phyloP scores from a whole-genome alignment of 768 basidiomycete species.

The Guyanaporus albipodus region DNA sequence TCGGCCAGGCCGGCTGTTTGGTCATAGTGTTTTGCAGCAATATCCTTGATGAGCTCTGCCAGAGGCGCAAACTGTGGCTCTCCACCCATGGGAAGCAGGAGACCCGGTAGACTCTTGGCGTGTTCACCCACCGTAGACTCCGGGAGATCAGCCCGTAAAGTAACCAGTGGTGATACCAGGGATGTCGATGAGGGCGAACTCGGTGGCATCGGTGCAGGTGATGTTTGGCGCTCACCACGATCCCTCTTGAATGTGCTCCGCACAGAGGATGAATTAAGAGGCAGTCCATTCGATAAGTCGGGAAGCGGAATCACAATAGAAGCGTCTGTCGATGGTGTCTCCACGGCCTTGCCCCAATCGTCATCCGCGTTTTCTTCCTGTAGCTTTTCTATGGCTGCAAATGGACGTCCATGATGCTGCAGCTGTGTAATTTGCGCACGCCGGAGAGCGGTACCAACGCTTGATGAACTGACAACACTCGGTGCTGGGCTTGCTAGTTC shows the following conservation, averaged over 20 bases:
- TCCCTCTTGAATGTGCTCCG: constrained; percentile 24
- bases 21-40: constrained; percentile 34
- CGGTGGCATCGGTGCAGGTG: constrained; percentile 7
- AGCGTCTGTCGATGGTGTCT: constrained; percentile 20
- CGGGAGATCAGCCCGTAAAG: constrained; percentile 16
- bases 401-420: constrained; percentile 12
- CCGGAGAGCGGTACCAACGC: constrained; percentile 21
- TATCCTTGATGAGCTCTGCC: constrained; percentile 33
- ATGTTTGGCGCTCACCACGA: neutral
- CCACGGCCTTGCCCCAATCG: neutral
- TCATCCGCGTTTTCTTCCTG: constrained; percentile 4
- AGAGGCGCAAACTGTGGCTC: constrained; percentile 24
- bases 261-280: constrained; percentile 11
- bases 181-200: constrained; percentile 7
- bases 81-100: constrained; percentile 6
- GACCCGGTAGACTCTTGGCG: constrained; percentile 13
- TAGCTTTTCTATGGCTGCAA: constrained; percentile 25
- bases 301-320: constrained; percentile 26
- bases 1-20: constrained; percentile 33
- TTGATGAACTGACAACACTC: constrained; percentile 21
- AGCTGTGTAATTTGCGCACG: constrained; percentile 20
- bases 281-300: constrained; percentile 5
- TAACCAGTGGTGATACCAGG: neutral
- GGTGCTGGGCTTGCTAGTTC: constrained; percentile 16
- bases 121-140: constrained; percentile 20